Base-by-base conservation (phyloP, 2,329 filamentous ascomycete species). In the Colletotrichum sp. region DNA sequence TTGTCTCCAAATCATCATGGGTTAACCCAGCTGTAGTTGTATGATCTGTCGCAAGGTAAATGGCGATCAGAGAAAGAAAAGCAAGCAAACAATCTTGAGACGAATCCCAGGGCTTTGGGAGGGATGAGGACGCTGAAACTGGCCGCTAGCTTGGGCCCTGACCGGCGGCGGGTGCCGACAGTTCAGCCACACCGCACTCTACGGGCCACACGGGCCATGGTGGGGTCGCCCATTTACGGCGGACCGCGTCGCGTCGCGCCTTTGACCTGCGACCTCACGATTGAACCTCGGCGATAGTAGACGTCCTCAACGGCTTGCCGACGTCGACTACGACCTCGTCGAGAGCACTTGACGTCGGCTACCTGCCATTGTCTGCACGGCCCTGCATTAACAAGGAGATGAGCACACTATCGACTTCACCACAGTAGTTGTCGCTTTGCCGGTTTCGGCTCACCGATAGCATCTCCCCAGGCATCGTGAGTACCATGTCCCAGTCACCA, bases 181-280 rank as follows among this genome's bases (percentile, higher is more conserved):
- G 67, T 26, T 26, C 24, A 59, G 55, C 36, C 39, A 67, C 28
- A 61, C 16, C 59, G 36, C 72, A 43, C 66, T 59, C 59, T 48
- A 60, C 71, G 48, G 72, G 59, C 57, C 43, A 52, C 36, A 65
- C 71, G 48, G 72, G 43, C 43, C 34, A 59, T 59, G 34, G 70
- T 67, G 73, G 70, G 72, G 12, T 64, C 61, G n/a, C 66, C 64
- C 43, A 32, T 63, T 73, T 59, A 75, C 70, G 69, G 64, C 63
- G 64, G 43, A 48, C 57, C 71, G 67, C 69, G 70, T 75, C 73
- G 70, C 73, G 73, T 75, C 73, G 69, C 69, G 71, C 59, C 65
- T 48, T n/a, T 64, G 57, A 63, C 66, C 71, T 55, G 71, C 71
- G 69, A 70, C 66, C 16, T 70, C 71, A 57, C 71, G 9, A 39